Percentiles rank a stretch among this genome's conserved stretches.
phyloP scores from a whole-genome alignment of 345 rosid species.

The Acer campestre region DNA sequence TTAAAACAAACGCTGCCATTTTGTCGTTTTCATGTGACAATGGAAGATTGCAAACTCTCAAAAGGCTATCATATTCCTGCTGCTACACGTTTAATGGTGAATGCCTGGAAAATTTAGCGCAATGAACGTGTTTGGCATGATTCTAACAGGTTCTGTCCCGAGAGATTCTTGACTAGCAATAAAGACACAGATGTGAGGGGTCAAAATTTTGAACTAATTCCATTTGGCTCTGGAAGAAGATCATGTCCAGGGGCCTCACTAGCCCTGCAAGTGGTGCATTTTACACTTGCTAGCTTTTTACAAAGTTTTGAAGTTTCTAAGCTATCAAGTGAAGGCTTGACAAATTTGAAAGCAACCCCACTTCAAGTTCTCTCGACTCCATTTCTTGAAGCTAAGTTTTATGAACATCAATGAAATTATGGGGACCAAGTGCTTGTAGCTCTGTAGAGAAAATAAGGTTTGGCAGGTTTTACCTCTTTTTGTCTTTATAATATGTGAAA shows the following conservation, averaged over 20 bases:
- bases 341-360: constrained; percentile 44
- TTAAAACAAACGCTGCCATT: too few species aligned
- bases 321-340: constrained; percentile 8
- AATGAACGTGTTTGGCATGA: constrained; percentile 29
- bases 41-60: constrained; percentile 18
- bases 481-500: too few species aligned
- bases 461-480: too few species aligned
- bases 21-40: not conserved
- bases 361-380: constrained; percentile 38
- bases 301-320: constrained; percentile 2
- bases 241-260: constrained; percentile 39
- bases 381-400: constrained; percentile 25
- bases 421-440: not conserved
- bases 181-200: constrained; percentile 29
- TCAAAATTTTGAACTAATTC: constrained; percentile 36
- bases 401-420: constrained; percentile 10
- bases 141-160: constrained; percentile 29
- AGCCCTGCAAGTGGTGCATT: constrained; percentile 34
- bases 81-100: constrained; percentile 30
- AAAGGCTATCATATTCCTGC: constrained; percentile 21
- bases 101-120: constrained; percentile 28
- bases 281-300: constrained; percentile 41
- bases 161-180: constrained; percentile 34
- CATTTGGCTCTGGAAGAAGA: constrained; percentile 43
- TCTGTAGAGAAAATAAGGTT: not conserved